Conservation (phyloP, 257 asterid species). For the Nicotiana undulata region DNA sequence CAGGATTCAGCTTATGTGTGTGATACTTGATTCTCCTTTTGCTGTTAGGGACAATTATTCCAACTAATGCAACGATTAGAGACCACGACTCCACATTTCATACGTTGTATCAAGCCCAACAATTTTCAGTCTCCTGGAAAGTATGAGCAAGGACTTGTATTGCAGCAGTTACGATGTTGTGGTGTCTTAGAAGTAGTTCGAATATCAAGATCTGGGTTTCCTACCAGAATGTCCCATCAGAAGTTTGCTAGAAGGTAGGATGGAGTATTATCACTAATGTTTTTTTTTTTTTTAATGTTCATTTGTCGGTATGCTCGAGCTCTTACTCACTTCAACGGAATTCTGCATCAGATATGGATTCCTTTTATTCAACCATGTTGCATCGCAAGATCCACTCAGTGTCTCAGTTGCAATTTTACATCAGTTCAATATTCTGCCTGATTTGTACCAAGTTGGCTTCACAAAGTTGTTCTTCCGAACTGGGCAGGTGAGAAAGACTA, state of each 20-base stretch:
- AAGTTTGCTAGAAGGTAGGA: constrained; percentile 85
- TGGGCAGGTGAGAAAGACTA: constrained; percentile 68
- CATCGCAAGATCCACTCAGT: constrained; percentile 93
- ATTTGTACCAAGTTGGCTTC: constrained; percentile 99
- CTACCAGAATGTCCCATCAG: constrained; percentile 92
- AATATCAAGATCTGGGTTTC: constrained; percentile 97
- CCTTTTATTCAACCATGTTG: constrained; percentile 83
- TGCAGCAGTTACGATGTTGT: constrained; percentile 92
- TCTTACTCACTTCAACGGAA: background rate
- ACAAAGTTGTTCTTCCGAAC: constrained; percentile 95
- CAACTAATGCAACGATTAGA: constrained; percentile 92
- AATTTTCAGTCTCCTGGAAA: constrained; percentile 72
- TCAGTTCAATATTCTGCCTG: constrained; percentile 94
- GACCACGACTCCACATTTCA: constrained; percentile 92
- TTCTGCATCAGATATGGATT: constrained; percentile 72
- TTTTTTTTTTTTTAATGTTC: background rate
- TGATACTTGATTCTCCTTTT: background rate
- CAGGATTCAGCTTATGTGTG: background rate
- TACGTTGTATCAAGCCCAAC: constrained; percentile 97
- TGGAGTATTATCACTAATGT: background rate
- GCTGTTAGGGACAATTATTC: constrained; percentile 71
- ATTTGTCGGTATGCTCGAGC: background rate
- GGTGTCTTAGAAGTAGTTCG: constrained; percentile 98
- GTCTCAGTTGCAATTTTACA: constrained; percentile 95
- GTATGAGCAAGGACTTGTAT: constrained; percentile 74